phyloP scores from a whole-genome alignment of 257 asterid genomes.

The Nicotiana otophora region DNA sequence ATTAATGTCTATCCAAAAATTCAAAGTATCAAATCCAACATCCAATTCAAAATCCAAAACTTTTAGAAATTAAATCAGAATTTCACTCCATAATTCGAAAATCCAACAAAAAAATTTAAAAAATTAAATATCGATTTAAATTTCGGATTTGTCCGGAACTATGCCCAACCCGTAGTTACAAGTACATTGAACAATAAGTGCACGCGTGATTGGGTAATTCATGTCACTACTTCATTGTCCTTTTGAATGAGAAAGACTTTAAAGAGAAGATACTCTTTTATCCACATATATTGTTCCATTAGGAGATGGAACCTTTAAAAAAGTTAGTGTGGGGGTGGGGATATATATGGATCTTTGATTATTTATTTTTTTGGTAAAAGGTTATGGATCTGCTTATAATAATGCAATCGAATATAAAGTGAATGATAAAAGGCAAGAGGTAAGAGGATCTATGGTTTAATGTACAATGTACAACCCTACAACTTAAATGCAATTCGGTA shows the following conservation, averaged over 20 bases:
- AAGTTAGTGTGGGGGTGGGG: neutral
- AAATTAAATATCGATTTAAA: too few relatives aligned
- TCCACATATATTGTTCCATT: neutral
- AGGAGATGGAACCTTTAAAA: neutral
- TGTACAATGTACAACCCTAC: neutral
- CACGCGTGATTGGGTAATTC: neutral
- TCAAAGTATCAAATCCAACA: too few relatives aligned
- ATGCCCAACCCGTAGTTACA: too few relatives aligned
- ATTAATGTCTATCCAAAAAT: too few relatives aligned
- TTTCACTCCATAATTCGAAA: too few relatives aligned
- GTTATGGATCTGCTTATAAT: neutral
- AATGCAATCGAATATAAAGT: slow-evolving; percentile 5
- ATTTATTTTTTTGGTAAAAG: too few relatives aligned
- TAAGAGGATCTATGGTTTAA: neutral
- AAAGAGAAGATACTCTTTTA: neutral
- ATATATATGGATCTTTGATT: neutral
- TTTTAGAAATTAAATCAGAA: too few relatives aligned
- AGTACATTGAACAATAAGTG: neutral
- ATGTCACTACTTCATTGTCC: neutral
- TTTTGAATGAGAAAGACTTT: neutral
- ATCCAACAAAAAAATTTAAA: too few relatives aligned
- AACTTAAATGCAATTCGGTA: too few relatives aligned
- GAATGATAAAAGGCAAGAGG: neutral
- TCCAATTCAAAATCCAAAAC: too few relatives aligned
- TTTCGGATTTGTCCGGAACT: too few relatives aligned